phyloP scores from a whole-genome alignment of 305 asterid genomes.

The Rubia balearica region DNA sequence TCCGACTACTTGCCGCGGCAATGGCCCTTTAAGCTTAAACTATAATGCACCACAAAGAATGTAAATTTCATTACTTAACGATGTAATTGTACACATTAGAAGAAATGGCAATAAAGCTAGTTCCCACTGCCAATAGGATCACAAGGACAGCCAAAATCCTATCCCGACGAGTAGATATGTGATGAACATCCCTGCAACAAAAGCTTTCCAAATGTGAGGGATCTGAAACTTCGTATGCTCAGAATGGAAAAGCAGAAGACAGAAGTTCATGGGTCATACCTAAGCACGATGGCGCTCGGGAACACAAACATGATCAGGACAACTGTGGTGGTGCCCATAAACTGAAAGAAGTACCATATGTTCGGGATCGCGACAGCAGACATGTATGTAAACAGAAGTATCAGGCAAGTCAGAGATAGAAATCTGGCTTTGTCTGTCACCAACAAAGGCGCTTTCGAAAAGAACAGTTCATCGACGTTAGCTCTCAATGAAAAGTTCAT shows the following conservation, averaged over 20 bases:
- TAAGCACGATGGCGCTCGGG: slow-evolving; percentile 77
- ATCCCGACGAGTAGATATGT: slow-evolving; percentile 48
- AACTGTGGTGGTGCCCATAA: slow-evolving; percentile 89
- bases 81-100: slow-evolving; percentile 44
- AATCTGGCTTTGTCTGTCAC: slow-evolving; percentile 47
- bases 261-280: slow-evolving; percentile 33
- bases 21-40: too few species aligned
- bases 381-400: slow-evolving; percentile 49
- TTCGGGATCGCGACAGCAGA: slow-evolving; percentile 75
- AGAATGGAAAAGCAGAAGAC: background rate
- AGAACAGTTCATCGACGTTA: slow-evolving; percentile 69
- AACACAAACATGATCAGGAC: slow-evolving; percentile 85
- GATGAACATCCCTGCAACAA: slow-evolving; percentile 58
- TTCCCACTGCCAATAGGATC: slow-evolving; percentile 63
- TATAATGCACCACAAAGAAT: background rate
- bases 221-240: background rate
- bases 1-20: too few species aligned
- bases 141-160: slow-evolving; percentile 60
- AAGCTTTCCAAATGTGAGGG: background rate
- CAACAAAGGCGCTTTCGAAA: slow-evolving; percentile 47
- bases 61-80: slow-evolving; percentile 25
- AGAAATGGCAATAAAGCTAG: slow-evolving; percentile 71
- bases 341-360: slow-evolving; percentile 94
- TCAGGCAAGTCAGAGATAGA: slow-evolving; percentile 39
- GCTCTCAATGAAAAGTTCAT: slow-evolving; percentile 84